Percentiles rank a stretch among this genome's conserved stretches.
Conservation (phyloP, 1,139 yeast genomes). For the Taphrina pruni region DNA sequence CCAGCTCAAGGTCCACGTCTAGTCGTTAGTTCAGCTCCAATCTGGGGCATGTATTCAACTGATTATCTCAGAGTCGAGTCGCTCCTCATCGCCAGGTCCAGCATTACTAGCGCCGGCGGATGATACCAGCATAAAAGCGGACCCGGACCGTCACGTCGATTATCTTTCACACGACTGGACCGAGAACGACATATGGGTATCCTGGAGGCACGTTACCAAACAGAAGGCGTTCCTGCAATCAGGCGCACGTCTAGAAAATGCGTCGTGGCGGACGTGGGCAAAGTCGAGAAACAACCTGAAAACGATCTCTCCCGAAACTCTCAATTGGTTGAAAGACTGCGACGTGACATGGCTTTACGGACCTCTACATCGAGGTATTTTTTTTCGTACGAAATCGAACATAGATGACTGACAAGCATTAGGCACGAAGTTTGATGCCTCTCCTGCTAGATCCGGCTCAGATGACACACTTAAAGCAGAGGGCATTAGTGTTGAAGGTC, state of each 20-base stretch:
- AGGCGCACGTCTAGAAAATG: constrained; percentile 76
- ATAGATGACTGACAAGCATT: neutral
- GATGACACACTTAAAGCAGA: constrained; percentile 20
- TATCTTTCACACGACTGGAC: constrained; percentile 95
- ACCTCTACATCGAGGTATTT: constrained; percentile 58
- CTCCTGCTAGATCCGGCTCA: constrained; percentile 48
- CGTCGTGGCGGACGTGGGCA: constrained; percentile 89
- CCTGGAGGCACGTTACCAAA: constrained; percentile 90
- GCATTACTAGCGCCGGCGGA: constrained; percentile 58
- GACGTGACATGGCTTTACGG: constrained; percentile 91
- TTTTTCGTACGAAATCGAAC: neutral
- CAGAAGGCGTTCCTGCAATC: constrained; percentile 67
- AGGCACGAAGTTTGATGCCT: constrained; percentile 25
- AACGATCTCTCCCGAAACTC: constrained; percentile 76
- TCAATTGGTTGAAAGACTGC: constrained; percentile 77
- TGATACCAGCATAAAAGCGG: constrained; percentile 78
- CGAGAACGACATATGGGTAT: constrained; percentile 86
- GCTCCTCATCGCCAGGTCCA: constrained; percentile 40
- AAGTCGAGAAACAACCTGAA: constrained; percentile 72
- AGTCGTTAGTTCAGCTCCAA: constrained; percentile 16
- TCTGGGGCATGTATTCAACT: neutral
- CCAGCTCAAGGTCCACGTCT: constrained; percentile 20
- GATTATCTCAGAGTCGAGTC: constrained; percentile 22
- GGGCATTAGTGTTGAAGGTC: constrained; percentile 31
- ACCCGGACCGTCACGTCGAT: constrained; percentile 90